Evolutionary conservation across 1,284 basidiomycete genomes (phyloP), one percentile per base, ranked within the genome.

Genomic region (Marasmius sp.): DNA sequence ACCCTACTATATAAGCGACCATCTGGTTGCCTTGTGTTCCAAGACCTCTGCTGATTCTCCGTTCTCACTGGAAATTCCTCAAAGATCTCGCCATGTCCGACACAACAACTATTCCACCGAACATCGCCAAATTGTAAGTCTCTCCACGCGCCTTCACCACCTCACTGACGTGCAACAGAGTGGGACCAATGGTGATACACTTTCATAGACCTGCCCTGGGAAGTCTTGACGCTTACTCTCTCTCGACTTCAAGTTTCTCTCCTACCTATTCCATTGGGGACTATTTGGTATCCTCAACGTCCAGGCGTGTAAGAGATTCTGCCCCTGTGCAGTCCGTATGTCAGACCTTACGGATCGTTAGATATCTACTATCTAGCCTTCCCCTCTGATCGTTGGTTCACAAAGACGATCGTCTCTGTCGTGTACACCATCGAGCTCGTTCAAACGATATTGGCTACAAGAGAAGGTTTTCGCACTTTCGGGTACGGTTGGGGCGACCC

Each of bases 301-400:
- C 7, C 45, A 47, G 45, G 20, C 45, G n/a, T 47, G 45, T 47
- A 20, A 18, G 45, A 18, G 8, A 8, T 47, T n/a, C 20, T 47
- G 7, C 14, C 20, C 45, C 20, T 20, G 11, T n/a, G 20, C 6
- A n/a, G 14, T 8, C n/a, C 6, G 16, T 47, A 47, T n/a, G 16
- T 2, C 16, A 8, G 6, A 20, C 14, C 20, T 47, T n/a, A 8
- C 8, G n/a, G 8, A 18, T 47, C 20, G 2, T n/a, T 47, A 71
- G 72, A 71, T 50, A 43, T 69, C 20, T 73, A 73, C 54, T 70
- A 67, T 38, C 54, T 67, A 22, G 66, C 68, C 3, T 73, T 71
- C 47, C 66, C 67, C 11, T 64, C 65, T 27, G 72, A 74, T 39
- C 58, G 58, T n/a, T 27, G 47, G 9, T 8, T n/a, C 1, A 65